Base-by-base conservation (phyloP, 306 rosid species). In the Pterocarpus santalinus region DNA sequence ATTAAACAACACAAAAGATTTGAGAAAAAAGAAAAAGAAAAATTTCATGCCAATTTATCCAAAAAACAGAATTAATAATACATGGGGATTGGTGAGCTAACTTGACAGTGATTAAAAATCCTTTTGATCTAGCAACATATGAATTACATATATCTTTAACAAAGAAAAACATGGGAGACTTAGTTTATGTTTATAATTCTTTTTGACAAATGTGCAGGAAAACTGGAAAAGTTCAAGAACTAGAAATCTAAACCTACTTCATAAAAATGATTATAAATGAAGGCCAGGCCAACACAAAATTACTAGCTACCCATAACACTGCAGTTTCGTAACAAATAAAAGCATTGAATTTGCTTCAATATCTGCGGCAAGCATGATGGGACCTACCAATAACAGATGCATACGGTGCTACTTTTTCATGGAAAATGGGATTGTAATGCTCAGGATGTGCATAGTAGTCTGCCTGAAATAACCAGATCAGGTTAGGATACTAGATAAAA, bases 401-500 rank as follows among this genome's bases (percentile, higher is more conserved):
- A 72, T 89, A 93, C 14, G 96, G 96, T 33, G 98, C 97, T 63
- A 95, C 81, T 73, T 81, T 90, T 82, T 93, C 91, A 64, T 93
- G 94, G 85, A 95, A 95, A 80, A 92, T 75, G 32, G 98, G 91
- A 49, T 83, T 87, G 91, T 95, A 95, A 78, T 95, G 94, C 61
- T 93, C 98, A 17, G 98, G 97, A 83, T 93, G 98, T 34, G 93
- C 90, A 86, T 91, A 95, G 86, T 93, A 95, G 85, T 95, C 97
- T 71, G 85, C 92, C 99, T 95, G 93, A 73, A 87, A 85, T 79
- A 52, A 85, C 53, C 67, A 79, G 5, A 17, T 30, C 35, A 64
- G 58, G 80, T 80, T 56, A 87, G 79, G 32, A 56, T 47, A 76
- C 47, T 56, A 44, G 12, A 68, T 73, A 65, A 32, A 80, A 58